Percentiles rank a stretch among this genome's conserved stretches.
phyloP scores from a whole-genome alignment of 345 rosid genomes.

The Heritiera littoralis region DNA sequence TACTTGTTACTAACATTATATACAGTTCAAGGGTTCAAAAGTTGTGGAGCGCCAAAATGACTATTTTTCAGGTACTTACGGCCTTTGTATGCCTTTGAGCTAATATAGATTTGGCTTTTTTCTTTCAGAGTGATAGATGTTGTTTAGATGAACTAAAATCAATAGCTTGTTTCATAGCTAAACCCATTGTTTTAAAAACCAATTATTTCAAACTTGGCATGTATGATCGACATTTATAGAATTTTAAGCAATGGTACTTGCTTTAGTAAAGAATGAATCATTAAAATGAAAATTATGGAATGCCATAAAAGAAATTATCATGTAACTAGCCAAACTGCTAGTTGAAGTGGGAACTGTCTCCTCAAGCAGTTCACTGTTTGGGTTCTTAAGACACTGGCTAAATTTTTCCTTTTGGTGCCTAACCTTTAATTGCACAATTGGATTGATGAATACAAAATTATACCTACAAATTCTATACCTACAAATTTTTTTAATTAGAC shows the following conservation, averaged over 20 bases:
- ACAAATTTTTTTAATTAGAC: not conserved
- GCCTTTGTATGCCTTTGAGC: conserved; percentile 11
- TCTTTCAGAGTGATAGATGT: not conserved
- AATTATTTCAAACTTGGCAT: not conserved
- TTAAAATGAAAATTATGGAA: not conserved
- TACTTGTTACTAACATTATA: conserved; percentile 4
- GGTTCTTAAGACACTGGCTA: not conserved
- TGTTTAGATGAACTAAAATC: not conserved
- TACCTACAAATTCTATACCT: not conserved
- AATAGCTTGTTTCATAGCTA: not conserved
- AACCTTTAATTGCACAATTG: not conserved
- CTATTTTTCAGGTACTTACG: conserved; percentile 60
- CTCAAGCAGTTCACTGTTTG: not conserved
- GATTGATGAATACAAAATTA: not conserved
- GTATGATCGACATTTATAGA: not conserved
- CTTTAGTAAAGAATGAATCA: not conserved
- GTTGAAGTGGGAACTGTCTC: not conserved
- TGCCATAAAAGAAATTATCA: not conserved
- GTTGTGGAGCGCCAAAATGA: conserved; percentile 68
- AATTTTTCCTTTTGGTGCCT: not conserved
- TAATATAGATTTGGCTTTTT: not conserved
- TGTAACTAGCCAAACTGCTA: not conserved
- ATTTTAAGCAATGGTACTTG: not conserved
- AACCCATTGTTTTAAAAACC: not conserved
- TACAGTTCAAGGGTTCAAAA: conserved; percentile 79